Evolutionary conservation across 441 rosid genomes (phyloP).

Genomic region (Kokia cookei): DNA sequence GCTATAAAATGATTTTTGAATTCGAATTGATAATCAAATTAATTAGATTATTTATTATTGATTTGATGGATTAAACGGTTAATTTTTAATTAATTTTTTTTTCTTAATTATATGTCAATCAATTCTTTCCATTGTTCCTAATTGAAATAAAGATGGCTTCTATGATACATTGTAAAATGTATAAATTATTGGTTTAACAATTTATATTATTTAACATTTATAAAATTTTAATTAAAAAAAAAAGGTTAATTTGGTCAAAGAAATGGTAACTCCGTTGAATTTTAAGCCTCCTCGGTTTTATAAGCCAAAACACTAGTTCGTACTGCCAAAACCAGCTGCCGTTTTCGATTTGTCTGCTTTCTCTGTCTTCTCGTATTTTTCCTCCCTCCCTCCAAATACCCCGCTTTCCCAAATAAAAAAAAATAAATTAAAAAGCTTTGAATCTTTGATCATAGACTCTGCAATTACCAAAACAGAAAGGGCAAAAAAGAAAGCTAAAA

Average conservation of each 20-base stretch:
- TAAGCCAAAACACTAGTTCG: neutral
- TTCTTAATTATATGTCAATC: too few species aligned
- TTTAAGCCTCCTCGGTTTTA: neutral
- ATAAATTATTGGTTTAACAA: too few species aligned
- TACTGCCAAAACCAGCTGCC: neutral
- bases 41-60: too few species aligned
- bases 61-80: rapidly evolving
- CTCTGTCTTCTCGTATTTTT: neutral
- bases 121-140: too few species aligned
- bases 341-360: conserved; percentile 7
- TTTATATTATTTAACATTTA: too few species aligned
- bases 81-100: too few species aligned
- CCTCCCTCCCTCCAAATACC: neutral
- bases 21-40: too few species aligned
- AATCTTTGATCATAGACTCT: neutral
- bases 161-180: too few species aligned
- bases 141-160: too few species aligned
- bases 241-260: neutral
- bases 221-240: neutral
- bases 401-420: neutral
- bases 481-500: neutral
- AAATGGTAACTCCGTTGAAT: neutral
- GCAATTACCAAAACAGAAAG: neutral
- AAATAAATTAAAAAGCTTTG: neutral
- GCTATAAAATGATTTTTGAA: too few species aligned